Evolutionary conservation across 2,329 filamentous ascomycete species (phyloP), one percentile per base, ranked within the genome.

Genomic region (Ustulina deusta): DNA sequence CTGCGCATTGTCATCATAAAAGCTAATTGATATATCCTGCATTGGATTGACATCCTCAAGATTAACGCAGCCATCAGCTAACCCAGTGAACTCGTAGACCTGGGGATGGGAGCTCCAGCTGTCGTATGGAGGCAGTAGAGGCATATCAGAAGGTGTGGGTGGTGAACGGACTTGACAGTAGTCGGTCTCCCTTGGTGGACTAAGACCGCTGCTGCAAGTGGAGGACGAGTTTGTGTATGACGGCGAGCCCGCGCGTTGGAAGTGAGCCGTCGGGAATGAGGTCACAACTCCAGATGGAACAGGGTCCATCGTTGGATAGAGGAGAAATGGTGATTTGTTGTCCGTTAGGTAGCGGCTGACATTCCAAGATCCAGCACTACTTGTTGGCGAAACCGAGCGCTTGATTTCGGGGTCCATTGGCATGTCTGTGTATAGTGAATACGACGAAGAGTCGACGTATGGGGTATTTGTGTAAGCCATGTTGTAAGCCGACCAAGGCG

Each of bases 111-210:
- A 69, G 46, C 67, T 70, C 63, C 72, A 77, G 17, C 69, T 68
- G 0, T 79, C 78, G 48, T 71, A 79, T 1, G 78, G 78, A n/a
- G 79, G 75, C 52, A 78, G 72, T 20, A 76, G 54, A 27, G 71
- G 61, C 34, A 75, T 72, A 49, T 82, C 81, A 13, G 77, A 74
- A 1, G 81, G 81, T 2, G 82, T 82, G 32, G 75, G 74, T 10
- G 81, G 81, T n/a, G 76, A 75, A 56, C 74, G 69, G 61, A 77
- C 74, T 59, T 77, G 76, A 58, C 76, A 78, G 27, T 77, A 75
- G 58, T 84, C 82, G 62, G 77, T 79, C n/a, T 83, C 81, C 4
- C 79, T 73, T 3, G 75, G 77, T 17, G 81, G 81, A 42, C 81
- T 83, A 25, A 77, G 75, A 29, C 74, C 75, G 59, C 77, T 79